phyloP scores from a whole-genome alignment of 495 filamentous ascomycete species.

The Penicillium odoratum region DNA sequence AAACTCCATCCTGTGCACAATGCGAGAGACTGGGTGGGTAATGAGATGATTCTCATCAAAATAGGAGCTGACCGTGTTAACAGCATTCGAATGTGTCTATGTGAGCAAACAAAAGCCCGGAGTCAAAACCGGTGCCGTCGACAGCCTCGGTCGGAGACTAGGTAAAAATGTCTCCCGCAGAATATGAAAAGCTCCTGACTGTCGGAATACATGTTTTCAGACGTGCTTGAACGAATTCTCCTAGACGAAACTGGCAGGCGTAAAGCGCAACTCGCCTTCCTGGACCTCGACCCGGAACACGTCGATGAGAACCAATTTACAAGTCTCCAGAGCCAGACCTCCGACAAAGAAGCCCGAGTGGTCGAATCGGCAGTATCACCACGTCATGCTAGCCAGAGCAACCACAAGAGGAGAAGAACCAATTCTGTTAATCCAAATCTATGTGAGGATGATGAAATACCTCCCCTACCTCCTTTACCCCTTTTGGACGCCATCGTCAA shows the following conservation, averaged over 20 bases:
- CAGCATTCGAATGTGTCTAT: not conserved
- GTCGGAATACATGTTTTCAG: not conserved
- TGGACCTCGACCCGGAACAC: not conserved
- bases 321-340: not conserved
- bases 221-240: constrained; percentile 13
- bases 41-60: constrained; percentile 26
- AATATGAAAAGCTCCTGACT: not conserved
- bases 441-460: not conserved
- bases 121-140: constrained; percentile 41
- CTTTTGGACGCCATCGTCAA: not conserved
- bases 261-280: constrained; percentile 9
- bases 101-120: constrained; percentile 31
- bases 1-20: constrained; percentile 40
- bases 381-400: not conserved
- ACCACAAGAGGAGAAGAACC: not conserved
- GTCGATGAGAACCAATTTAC: too few relatives aligned
- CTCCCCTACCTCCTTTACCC: not conserved
- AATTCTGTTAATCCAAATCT: not conserved
- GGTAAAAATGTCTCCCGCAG: not conserved
- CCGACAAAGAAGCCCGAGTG: not conserved
- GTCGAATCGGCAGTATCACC: not conserved
- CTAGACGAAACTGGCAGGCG: constrained; percentile 18
- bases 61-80: constrained; percentile 33
- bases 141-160: constrained; percentile 37
- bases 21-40: constrained; percentile 22